A percentile compares a stretch with the other conserved stretches of the same genome.
These are phyloP conservation scores for Penicillium sp. DNA, from an alignment of 2,329 filamentous ascomycete genomes.

Conservation along the genomic window DNA sequence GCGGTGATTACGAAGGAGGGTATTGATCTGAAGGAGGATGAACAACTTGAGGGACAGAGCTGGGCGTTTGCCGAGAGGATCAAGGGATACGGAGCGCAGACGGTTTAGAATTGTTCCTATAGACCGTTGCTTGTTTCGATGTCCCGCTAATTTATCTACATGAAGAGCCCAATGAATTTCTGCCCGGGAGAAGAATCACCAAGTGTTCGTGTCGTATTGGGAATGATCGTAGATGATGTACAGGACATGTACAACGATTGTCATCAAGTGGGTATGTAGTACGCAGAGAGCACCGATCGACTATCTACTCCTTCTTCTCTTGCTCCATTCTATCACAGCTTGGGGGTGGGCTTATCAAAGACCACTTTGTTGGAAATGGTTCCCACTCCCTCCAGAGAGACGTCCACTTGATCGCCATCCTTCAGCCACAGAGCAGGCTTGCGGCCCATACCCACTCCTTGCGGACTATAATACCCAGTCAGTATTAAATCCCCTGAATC, in stretches of 20 bases:
- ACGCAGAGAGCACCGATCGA: background rate
- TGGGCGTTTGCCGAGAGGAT: slow-evolving; percentile 98
- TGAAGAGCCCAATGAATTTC: slow-evolving; percentile 18
- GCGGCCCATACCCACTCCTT: slow-evolving; percentile 71
- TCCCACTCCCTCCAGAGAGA: slow-evolving; percentile 68
- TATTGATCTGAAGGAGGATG: slow-evolving; percentile 80
- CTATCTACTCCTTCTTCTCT: background rate
- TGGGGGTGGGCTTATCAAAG: slow-evolving; percentile 47
- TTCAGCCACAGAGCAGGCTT: slow-evolving; percentile 70
- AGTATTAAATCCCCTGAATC: background rate
- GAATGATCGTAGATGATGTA: background rate
- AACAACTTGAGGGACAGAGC: slow-evolving; percentile 92
- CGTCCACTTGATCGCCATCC: slow-evolving; percentile 71
- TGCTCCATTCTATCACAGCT: slow-evolving; percentile 35
- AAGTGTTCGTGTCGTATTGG: background rate
- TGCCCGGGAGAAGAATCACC: background rate
- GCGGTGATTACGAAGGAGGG: slow-evolving; percentile 86
- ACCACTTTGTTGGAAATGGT: slow-evolving; percentile 53
- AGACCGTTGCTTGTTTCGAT: slow-evolving; percentile 11
- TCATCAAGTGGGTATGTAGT: background rate
- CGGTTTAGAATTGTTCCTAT: slow-evolving; percentile 43
- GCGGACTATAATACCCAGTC: slow-evolving; percentile 52
- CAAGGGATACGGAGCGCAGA: slow-evolving; percentile 90
- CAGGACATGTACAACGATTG: slow-evolving; percentile 6
- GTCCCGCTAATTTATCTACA: slow-evolving; percentile 39